A percentile compares a stretch with the other conserved stretches of the same genome.
Evolutionary conservation across 2,329 filamentous ascomycete species (phyloP).

Genomic region (Venturiaceae sp.): DNA sequence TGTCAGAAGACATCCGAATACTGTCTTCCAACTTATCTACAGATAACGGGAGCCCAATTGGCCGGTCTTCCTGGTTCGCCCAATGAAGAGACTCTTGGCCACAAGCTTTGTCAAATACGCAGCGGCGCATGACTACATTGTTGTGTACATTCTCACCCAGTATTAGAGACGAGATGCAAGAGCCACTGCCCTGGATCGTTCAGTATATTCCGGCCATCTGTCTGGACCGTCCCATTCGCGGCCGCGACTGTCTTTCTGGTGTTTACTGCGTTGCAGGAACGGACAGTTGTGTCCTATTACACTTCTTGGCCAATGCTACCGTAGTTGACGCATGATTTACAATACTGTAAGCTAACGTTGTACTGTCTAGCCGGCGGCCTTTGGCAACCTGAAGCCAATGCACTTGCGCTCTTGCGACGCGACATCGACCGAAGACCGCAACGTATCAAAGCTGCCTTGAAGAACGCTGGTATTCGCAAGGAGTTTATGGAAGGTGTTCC

Average conservation of each 20-base stretch:
- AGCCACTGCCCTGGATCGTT: too few species aligned
- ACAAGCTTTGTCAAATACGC: too few species aligned
- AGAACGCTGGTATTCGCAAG: constrained; percentile 48
- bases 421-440: constrained; percentile 67
- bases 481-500: constrained; percentile 52
- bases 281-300: neutral
- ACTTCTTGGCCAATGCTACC: neutral
- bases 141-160: too few species aligned
- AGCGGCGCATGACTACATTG: too few species aligned
- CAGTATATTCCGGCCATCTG: too few species aligned
- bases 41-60: neutral
- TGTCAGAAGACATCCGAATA: neutral
- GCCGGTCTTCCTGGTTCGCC: neutral
- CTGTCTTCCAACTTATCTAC: neutral
- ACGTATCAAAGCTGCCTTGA: constrained; percentile 59
- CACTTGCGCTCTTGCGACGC: constrained; percentile 57
- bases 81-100: neutral
- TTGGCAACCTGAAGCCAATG: constrained; percentile 63
- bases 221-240: neutral
- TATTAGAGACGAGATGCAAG: too few species aligned
- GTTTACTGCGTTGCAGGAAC: neutral
- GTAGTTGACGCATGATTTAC: neutral
- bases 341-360: constrained; percentile 2
- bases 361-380: constrained; percentile 56
- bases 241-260: neutral